Conservation (phyloP, 805 yeast species). For the Teunomyces tritomae region DNA sequence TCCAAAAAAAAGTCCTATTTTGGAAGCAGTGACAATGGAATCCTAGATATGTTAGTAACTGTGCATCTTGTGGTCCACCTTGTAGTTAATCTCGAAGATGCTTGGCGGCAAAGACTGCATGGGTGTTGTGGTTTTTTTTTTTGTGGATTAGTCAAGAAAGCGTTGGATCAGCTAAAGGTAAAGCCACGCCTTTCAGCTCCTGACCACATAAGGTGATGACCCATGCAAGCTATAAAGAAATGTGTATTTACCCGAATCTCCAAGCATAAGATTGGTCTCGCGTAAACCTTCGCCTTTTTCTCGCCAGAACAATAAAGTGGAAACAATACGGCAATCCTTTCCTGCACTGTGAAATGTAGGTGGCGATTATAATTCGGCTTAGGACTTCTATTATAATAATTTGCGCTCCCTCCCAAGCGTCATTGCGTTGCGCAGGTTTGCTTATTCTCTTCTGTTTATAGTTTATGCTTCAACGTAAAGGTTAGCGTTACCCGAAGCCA, state of each 20-base stretch:
- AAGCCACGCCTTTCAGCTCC: background rate
- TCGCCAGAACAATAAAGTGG: background rate
- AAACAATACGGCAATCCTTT: background rate
- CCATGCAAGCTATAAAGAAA: background rate
- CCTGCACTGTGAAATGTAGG: background rate
- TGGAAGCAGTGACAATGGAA: background rate
- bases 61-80: background rate
- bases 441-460: background rate
- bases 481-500: background rate
- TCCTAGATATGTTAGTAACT: background rate
- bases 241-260: background rate
- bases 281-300: background rate
- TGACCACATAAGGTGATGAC: background rate
- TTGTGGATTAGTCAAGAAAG: background rate
- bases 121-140: background rate
- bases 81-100: background rate
- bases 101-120: background rate
- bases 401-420: slow-evolving; percentile 1
- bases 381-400: background rate
- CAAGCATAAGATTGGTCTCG: background rate
- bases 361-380: slow-evolving; percentile 1
- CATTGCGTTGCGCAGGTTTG: background rate
- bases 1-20: background rate
- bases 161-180: background rate
- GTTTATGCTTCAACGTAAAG: background rate